These are phyloP conservation scores for Lipomyces oligophaga DNA, from an alignment of 805 yeast genomes.

Conservation along the genomic window DNA sequence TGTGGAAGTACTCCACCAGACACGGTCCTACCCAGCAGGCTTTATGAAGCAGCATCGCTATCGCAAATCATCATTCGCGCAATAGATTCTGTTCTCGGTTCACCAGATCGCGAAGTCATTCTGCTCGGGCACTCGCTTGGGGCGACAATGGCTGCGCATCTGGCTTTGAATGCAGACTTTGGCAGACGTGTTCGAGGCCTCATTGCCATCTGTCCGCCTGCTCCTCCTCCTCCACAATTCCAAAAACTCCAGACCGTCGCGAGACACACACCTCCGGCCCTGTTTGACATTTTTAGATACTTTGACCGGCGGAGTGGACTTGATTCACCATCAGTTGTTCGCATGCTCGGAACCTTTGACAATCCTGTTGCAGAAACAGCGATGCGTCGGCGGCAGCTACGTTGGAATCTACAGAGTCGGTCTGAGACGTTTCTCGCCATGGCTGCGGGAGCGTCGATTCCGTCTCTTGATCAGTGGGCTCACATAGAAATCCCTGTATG, in stretches of 20 bases:
- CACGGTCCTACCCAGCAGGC: conserved; percentile 9
- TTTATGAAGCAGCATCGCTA: conserved; percentile 20
- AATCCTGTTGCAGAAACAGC: conserved; percentile 32
- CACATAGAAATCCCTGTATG: conserved; percentile 44
- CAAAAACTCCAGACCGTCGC: conserved; percentile 26
- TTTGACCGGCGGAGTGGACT: conserved; percentile 63
- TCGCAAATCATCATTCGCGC: conserved; percentile 18
- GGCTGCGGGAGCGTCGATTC: conserved; percentile 48
- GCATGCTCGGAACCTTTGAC: conserved; percentile 45
- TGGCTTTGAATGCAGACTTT: conserved; percentile 41
- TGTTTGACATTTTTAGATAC: conserved; percentile 55
- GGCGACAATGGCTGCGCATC: conserved; percentile 44
- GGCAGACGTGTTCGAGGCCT: conserved; percentile 35
- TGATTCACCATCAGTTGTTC: conserved; percentile 53
- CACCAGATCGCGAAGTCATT: conserved; percentile 36
- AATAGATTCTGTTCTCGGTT: conserved; percentile 25
- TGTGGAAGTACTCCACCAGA: conserved; percentile 53
- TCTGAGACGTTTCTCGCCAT: conserved; percentile 54
- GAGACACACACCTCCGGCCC: conserved; percentile 32
- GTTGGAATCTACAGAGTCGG: conserved; percentile 67
- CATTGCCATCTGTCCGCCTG: conserved; percentile 39
- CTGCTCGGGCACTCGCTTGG: conserved; percentile 77
- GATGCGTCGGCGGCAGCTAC: conserved; percentile 53
- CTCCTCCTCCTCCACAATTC: conserved; percentile 36
- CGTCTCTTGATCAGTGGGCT: conserved; percentile 45